Percentiles rank a stretch among this genome's conserved stretches.
phyloP scores from a whole-genome alignment of 176 grass and related monocot genomes.

The Avena eriantha region DNA sequence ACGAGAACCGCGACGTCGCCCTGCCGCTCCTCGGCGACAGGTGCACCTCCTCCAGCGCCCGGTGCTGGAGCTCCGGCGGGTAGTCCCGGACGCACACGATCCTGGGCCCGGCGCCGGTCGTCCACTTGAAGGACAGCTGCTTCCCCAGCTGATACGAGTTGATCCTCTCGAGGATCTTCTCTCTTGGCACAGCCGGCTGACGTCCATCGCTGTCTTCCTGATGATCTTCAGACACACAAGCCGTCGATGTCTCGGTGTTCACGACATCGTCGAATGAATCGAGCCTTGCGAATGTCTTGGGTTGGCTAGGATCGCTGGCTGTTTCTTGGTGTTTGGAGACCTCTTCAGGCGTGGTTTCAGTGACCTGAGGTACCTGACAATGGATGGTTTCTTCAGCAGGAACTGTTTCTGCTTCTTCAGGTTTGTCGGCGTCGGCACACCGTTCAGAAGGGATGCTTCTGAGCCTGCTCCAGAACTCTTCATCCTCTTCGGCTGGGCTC shows the following conservation, averaged over 20 bases:
- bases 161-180: slow-evolving; percentile 68
- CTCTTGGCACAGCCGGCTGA: slow-evolving; percentile 48
- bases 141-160: slow-evolving; percentile 85
- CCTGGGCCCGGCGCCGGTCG: slow-evolving; percentile 89
- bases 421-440: not conserved
- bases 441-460: slow-evolving; percentile 55
- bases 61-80: slow-evolving; percentile 81
- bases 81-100: slow-evolving; percentile 94
- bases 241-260: not conserved
- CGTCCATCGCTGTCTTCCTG: slow-evolving; percentile 29
- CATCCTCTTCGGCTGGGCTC: slow-evolving; percentile 74
- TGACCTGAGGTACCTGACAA: slow-evolving; percentile 6
- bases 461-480: slow-evolving; percentile 65
- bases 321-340: not conserved
- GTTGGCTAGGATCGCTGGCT: not conserved
- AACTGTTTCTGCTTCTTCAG: not conserved
- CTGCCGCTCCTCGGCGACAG: slow-evolving; percentile 64
- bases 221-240: slow-evolving; percentile 7
- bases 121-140: slow-evolving; percentile 87
- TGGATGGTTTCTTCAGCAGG: slow-evolving; percentile 3
- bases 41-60: slow-evolving; percentile 72
- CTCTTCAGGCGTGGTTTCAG: slow-evolving; percentile 34
- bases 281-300: not conserved
- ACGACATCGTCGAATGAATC: slow-evolving; percentile 17
- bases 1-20: slow-evolving; percentile 52